phyloP scores from a whole-genome alignment of 2,329 filamentous ascomycete genomes.

The Raffaelea arxii region DNA sequence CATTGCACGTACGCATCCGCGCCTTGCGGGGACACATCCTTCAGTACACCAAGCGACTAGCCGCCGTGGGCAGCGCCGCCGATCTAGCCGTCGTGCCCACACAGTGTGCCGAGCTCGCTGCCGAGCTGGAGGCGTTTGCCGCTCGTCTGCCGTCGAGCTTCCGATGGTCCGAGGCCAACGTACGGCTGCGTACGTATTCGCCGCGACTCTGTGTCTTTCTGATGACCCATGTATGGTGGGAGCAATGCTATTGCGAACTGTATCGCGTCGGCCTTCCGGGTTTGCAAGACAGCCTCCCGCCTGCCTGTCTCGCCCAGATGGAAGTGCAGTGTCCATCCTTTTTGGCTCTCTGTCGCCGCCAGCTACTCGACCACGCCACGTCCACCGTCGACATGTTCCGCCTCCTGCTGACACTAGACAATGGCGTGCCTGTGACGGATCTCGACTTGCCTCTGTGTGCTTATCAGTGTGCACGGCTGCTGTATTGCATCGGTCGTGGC shows the following conservation, averaged over 20 bases:
- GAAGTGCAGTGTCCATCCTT: slow-evolving; percentile 30
- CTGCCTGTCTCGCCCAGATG: slow-evolving; percentile 31
- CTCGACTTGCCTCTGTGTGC: slow-evolving; percentile 45
- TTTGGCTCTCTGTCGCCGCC: slow-evolving; percentile 35
- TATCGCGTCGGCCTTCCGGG: slow-evolving; percentile 43
- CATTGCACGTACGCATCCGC: slow-evolving; percentile 45
- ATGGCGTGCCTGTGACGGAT: slow-evolving; percentile 41
- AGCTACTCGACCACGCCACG: slow-evolving; percentile 43
- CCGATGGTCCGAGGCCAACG: slow-evolving; percentile 46
- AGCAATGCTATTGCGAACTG: slow-evolving; percentile 47
- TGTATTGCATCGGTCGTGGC: slow-evolving; percentile 37
- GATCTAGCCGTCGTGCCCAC: slow-evolving; percentile 23
- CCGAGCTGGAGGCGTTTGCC: slow-evolving; percentile 39
- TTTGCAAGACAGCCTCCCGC: slow-evolving; percentile 40
- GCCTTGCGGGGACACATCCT: slow-evolving; percentile 45
- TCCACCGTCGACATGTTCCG: slow-evolving; percentile 48
- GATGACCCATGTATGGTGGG: slow-evolving; percentile 52
- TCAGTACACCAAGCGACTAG: slow-evolving; percentile 39
- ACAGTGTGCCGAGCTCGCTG: slow-evolving; percentile 36
- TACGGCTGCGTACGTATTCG: slow-evolving; percentile 46
- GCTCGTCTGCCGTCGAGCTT: slow-evolving; percentile 44
- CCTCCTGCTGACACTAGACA: slow-evolving; percentile 39
- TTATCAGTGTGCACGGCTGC: slow-evolving; percentile 43
- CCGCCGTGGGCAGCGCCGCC: background rate
- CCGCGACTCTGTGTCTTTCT: slow-evolving; percentile 47